A percentile compares a stretch with the other conserved stretches of the same genome.
These are phyloP conservation scores for Tetrahymena malaccensis DNA, from an alignment of 73 alveolate species.

Conservation along the genomic window DNA sequence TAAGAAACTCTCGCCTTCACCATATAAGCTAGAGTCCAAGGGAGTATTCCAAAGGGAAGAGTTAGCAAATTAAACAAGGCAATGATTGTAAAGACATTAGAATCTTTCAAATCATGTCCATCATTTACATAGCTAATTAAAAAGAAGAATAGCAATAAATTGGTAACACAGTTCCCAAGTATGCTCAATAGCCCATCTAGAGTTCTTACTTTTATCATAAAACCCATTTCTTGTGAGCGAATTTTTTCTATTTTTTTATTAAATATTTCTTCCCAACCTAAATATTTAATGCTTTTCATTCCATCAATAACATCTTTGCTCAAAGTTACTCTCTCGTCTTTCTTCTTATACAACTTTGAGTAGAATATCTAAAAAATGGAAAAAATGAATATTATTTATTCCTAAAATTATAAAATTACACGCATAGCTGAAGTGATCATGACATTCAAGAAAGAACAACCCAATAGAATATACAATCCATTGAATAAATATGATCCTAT, in stretches of 20 bases:
- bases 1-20: conserved; percentile 28
- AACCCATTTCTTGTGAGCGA: neutral
- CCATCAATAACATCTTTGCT: conserved; percentile 40
- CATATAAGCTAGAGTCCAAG: neutral
- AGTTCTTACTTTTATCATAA: neutral
- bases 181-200: conserved; percentile 16
- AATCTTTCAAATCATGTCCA: neutral
- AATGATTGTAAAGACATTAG: conserved; percentile 34
- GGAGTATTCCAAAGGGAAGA: conserved; percentile 12
- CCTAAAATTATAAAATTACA: neutral
- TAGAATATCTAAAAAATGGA: conserved; percentile 10
- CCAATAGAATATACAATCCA: neutral
- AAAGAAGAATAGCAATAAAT: conserved; percentile 10
- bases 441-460: neutral
- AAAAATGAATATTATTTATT: neutral
- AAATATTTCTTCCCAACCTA: conserved; percentile 33
- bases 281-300: conserved; percentile 27
- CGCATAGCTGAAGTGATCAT: neutral
- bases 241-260: conserved; percentile 12
- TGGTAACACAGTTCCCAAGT: conserved; percentile 12
- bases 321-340: conserved; percentile 18
- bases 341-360: neutral
- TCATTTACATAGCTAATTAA: conserved; percentile 1
- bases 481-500: conserved; percentile 11
- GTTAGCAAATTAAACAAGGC: conserved; percentile 28